Base-by-base conservation (phyloP, 176 grass and related monocot species). In the Urochloa ruziziensis region DNA sequence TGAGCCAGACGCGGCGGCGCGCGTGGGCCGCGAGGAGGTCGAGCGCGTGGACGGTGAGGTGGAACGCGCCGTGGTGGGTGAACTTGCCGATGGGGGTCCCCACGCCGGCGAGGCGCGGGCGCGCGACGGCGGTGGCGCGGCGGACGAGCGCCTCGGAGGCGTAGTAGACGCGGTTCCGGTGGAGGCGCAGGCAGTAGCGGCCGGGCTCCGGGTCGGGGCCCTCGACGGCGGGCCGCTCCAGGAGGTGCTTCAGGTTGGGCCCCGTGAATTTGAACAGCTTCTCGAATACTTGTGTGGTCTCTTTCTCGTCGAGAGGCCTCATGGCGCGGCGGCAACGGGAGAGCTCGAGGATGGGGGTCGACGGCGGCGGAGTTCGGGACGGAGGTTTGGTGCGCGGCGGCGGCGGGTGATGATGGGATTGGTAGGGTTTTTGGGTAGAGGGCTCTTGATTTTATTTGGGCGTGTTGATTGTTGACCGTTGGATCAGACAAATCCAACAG, bases 211-310 rank as follows among this genome's bases (percentile, higher is more conserved):
- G 53, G 54, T 89, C 88, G 34, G 88, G 90, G 6, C 92, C 94
- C 67, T 97, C 92, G 32, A 85, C 80, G 15, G 92, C 84, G 17
- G 95, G 90, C 6, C 88, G 92, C 42, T 97, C 92, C 43, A 94
- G 76, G 30, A 97, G 84, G 74, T 91, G 92, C 86, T 91, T 94
- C 23, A 97, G 90, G 81, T 94, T 97, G 28, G 92, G 92, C 0
- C 95, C 95, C 0, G 89, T 92, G 86, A 97, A 97, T 25, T 94
- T 97, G 90, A 94, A 94, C 16, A 97, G 81, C 86, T 97, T 97
- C 73, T 94, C 88, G 78, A 94, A 97, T 30, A 97, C 90, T 53
- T 56, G 53, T 29, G 81, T 91, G 29, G 92, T 98, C 84, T 98
- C 95, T 25, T 98, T 95, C 86, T 98, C 95, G 86, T 98, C 95